A percentile compares a stretch with the other conserved stretches of the same genome.
Evolutionary conservation across 495 filamentous ascomycete genomes (phyloP).

Genomic region (Chaetomidium leptoderma): DNA sequence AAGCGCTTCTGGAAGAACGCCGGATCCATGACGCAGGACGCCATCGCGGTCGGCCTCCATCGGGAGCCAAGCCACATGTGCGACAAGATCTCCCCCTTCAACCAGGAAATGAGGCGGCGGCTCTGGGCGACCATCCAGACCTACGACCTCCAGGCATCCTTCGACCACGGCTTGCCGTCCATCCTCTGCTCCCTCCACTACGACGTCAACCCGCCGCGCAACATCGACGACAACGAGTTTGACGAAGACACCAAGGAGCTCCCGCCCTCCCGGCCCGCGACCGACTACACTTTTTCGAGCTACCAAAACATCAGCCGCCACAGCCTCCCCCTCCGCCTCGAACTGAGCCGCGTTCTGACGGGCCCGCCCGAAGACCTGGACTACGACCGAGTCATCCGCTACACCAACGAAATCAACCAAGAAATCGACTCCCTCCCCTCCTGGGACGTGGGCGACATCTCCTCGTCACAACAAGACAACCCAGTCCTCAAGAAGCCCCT

Average conservation of each 20-base stretch:
- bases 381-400: conserved; percentile 43
- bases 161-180: conserved; percentile 56
- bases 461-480: background rate
- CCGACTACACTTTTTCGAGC: conserved; percentile 39
- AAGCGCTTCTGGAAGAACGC: conserved; percentile 54
- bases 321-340: conserved; percentile 38
- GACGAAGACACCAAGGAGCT: conserved; percentile 39
- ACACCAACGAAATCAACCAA: conserved; percentile 43
- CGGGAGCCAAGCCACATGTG: conserved; percentile 43
- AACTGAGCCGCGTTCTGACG: conserved; percentile 38
- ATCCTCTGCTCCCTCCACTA: conserved; percentile 37
- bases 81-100: conserved; percentile 44
- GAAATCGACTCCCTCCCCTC: conserved; percentile 43
- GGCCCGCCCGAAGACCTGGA: conserved; percentile 32
- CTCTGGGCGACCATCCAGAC: conserved; percentile 63
- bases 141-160: conserved; percentile 55
- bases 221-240: conserved; percentile 45
- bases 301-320: conserved; percentile 42
- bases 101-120: conserved; percentile 60
- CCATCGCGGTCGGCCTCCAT: conserved; percentile 54
- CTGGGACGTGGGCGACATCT: conserved; percentile 33
- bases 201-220: conserved; percentile 38
- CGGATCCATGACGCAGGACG: conserved; percentile 52
- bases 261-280: conserved; percentile 31
- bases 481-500: conserved; percentile 31